phyloP scores from a whole-genome alignment of 495 filamentous ascomycete species.

The Penicillium salamii region DNA sequence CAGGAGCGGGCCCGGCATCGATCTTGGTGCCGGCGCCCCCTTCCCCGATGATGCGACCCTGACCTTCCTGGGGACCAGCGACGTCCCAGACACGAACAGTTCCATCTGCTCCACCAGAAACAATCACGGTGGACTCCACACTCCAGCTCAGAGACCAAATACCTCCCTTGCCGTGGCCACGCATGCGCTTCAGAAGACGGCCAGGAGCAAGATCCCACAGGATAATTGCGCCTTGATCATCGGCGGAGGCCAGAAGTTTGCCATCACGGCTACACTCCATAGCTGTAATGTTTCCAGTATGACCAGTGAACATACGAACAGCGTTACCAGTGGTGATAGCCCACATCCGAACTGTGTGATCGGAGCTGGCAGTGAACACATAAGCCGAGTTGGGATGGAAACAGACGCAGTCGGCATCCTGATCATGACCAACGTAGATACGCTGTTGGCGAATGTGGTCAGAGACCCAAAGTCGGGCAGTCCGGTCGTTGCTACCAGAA shows the following conservation, averaged over 20 bases:
- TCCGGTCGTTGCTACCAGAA: slow-evolving; percentile 82
- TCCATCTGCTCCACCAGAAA: slow-evolving; percentile 86
- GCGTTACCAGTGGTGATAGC: slow-evolving; percentile 78
- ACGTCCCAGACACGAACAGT: slow-evolving; percentile 94
- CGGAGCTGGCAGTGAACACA: slow-evolving; percentile 83
- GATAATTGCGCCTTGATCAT: slow-evolving; percentile 79
- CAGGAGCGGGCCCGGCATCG: slow-evolving; percentile 38
- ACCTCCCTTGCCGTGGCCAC: slow-evolving; percentile 89
- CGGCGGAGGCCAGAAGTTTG: slow-evolving; percentile 82
- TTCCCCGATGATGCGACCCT: slow-evolving; percentile 59
- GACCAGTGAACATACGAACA: slow-evolving; percentile 89
- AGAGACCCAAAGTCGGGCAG: slow-evolving; percentile 83
- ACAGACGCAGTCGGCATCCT: slow-evolving; percentile 75
- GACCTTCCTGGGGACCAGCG: slow-evolving; percentile 57
- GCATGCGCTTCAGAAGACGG: slow-evolving; percentile 81
- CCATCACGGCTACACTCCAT: slow-evolving; percentile 83
- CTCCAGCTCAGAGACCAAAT: slow-evolving; percentile 92
- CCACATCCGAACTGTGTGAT: slow-evolving; percentile 97
- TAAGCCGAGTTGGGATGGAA: slow-evolving; percentile 95
- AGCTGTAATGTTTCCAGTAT: slow-evolving; percentile 77
- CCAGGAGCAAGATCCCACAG: slow-evolving; percentile 90
- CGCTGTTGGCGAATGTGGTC: slow-evolving; percentile 88
- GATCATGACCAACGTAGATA: slow-evolving; percentile 88
- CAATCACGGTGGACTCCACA: slow-evolving; percentile 81
- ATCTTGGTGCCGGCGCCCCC: slow-evolving; percentile 53